Percentiles rank a stretch among this genome's conserved stretches.
Evolutionary conservation across 2,329 filamentous ascomycete genomes (phyloP).

Genomic region (Massarina eburnea): DNA sequence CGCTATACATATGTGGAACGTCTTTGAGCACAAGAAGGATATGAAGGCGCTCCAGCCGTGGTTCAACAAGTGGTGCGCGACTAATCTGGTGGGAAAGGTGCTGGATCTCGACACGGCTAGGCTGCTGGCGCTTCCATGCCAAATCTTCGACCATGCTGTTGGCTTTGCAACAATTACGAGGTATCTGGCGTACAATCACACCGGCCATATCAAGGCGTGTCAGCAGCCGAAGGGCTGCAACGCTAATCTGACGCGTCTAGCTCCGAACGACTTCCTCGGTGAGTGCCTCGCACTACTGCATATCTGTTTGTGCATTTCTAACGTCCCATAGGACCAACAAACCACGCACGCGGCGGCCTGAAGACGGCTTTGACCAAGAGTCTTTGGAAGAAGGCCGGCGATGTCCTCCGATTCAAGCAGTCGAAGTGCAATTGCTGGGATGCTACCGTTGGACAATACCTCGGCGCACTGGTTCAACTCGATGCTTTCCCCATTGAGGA

Average conservation of each 20-base stretch:
- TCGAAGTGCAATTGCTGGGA: slow-evolving; percentile 15
- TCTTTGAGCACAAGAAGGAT: slow-evolving; percentile 4
- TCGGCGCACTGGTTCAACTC: slow-evolving; percentile 13
- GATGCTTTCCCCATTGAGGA: slow-evolving; percentile 20
- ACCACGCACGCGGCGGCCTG: slow-evolving; percentile 20
- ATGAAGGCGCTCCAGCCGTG: slow-evolving; percentile 8
- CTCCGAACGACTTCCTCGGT: slow-evolving; percentile 20
- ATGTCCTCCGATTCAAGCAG: slow-evolving; percentile 11
- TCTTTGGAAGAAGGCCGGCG: slow-evolving; percentile 15
- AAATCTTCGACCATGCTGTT: slow-evolving; percentile 28
- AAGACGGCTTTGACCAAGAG: slow-evolving; percentile 13
- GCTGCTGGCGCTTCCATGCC: slow-evolving; percentile 29
- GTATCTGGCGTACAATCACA: slow-evolving; percentile 34
- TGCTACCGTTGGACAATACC: slow-evolving; percentile 16
- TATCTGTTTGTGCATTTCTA: neutral
- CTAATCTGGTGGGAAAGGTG: slow-evolving; percentile 2
- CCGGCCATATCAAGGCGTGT: slow-evolving; percentile 26
- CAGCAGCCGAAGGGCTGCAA: slow-evolving; percentile 22
- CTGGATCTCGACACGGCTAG: slow-evolving; percentile 9
- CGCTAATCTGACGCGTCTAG: slow-evolving; percentile 12
- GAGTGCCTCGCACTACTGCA: slow-evolving; percentile 1
- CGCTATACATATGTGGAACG: slow-evolving; percentile 9
- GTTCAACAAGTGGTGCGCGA: slow-evolving; percentile 16
- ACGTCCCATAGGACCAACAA: slow-evolving; percentile 17
- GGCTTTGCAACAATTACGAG: slow-evolving; percentile 31